Base-by-base conservation (phyloP, 2,329 filamentous ascomycete genomes). In the Cladosporium sp. region DNA sequence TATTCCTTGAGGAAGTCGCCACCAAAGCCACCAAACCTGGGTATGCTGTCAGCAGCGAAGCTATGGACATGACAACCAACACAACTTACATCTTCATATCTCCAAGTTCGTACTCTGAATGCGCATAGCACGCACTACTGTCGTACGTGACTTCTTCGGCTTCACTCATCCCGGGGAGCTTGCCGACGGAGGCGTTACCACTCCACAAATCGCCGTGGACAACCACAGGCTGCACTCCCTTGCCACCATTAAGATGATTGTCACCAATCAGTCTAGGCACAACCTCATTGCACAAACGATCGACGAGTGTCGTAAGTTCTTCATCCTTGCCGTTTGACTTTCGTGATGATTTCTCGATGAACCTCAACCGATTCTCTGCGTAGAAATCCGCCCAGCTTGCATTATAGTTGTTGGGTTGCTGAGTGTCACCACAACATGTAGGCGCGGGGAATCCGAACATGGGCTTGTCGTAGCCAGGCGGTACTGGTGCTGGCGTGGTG, bases 201-300 rank as follows among this genome's bases (percentile, higher is more conserved):
- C 88, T 91, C 94, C 94, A 97, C n/a, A 97, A 78, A 79, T 97
- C 93, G 0, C 94, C 94, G 74, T 98, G 94, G 0, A 97, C 83
- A 6, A 96, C 86, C 0, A 95, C 93, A 0, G 93, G 92, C n/a
- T 77, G 81, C 30, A 95, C 83, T 0, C 84, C 85, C 58, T 86
- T 80, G 4, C 85, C 84, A 67, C 80, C 81, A 49, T 86, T 87
- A 12, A 96, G 77, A 74, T 88, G 87, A 0, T 80, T 83, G 62
- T 92, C 88, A 0, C 89, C 87, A 14, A 97, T 80, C n/a, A 97
- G 79, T 1, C 89, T 80, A 0, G 92, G 92, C 1, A 97, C 91
- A 0, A 97, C 90, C 8, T 78, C 78, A 0, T 75, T 73, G 0
- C 87, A 89, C 0, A 88, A 89, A 54, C 78, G 78, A 71, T 93